Evolutionary conservation across 371 early-diverging fungal genomes (phyloP), one percentile per base, ranked within the genome.

Genomic region (Smittium culicis): DNA sequence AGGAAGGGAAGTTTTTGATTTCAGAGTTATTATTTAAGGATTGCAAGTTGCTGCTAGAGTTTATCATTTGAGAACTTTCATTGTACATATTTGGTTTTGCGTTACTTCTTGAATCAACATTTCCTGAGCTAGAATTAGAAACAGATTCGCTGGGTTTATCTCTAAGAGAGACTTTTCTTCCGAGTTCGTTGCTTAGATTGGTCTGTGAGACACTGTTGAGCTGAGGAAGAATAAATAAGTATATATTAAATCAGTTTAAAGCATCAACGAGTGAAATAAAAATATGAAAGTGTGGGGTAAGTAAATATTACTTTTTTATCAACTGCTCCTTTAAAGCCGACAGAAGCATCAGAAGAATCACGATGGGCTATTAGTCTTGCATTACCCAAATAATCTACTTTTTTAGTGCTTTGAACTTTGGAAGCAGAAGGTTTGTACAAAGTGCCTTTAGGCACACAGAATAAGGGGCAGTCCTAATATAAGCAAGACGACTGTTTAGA

Each of bases 351-450:
- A 29, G 64, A 67, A 35, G 73, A 71, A 34, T 77, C 76, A 2
- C 72, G 73, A 0, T 73, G 82, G 17, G 92, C 92, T 66, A 92
- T 86, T 17, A 92, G 87, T 69, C 82, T 86, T 62, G 88, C 81
- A 31, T 82, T 81, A 31, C 92, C 91, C 28, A 90, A 72, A 70
- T 88, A 90, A 68, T 91, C 86, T 34, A 88, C 83, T 73, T 85
- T 85, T 64, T 85, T 82, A 1, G 86, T 73, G 73, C 89, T 90
- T 72, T 87, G 84, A 58, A 91, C 77, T 71, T 89, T 90, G 68
- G 82, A 84, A 61, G 86, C 89, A 11, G 89, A 81, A 30, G 96
- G 98, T 59, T 89, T 81, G 72, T 87, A 94, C 24, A 93, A 73
- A 1, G 86, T 80, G 20, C 86, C 84, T 25, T 82, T 81, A n/a